Conservation (phyloP, 768 basidiomycete genomes). For the Leccinum sublutescens region DNA sequence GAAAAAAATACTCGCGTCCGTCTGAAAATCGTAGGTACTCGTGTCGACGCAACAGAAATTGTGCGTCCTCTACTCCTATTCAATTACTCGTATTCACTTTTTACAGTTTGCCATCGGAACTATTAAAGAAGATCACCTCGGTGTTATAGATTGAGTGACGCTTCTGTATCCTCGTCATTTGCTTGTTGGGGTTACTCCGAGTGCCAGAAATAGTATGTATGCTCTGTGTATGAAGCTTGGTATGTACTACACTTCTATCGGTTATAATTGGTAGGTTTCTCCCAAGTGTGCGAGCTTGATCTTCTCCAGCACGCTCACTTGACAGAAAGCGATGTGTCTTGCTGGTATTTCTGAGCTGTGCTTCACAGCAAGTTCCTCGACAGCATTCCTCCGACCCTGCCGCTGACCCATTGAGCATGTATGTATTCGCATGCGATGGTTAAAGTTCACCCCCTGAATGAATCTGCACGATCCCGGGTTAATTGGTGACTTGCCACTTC, state of each 20-base stretch:
- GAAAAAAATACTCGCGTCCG: slow-evolving; percentile 91
- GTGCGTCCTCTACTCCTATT: slow-evolving; percentile 45
- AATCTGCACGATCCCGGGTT: too few relatives aligned
- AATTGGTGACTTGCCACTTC: too few relatives aligned
- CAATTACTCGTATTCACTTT: slow-evolving; percentile 3
- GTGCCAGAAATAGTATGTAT: not conserved
- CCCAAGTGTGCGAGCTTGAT: too few relatives aligned
- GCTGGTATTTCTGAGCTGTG: too few relatives aligned
- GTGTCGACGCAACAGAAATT: slow-evolving; percentile 97
- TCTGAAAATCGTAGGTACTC: slow-evolving; percentile 96
- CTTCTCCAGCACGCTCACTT: too few relatives aligned
- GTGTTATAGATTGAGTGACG: slow-evolving; percentile 70
- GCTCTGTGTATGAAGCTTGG: too few relatives aligned
- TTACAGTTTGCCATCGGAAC: slow-evolving; percentile 92
- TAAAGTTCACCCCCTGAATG: too few relatives aligned
- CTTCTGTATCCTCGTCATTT: not conserved
- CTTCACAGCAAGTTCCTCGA: too few relatives aligned
- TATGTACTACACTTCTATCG: not conserved
- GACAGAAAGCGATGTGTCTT: too few relatives aligned
- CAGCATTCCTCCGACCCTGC: too few relatives aligned
- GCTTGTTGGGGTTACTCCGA: not conserved
- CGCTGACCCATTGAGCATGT: too few relatives aligned
- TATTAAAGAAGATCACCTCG: slow-evolving; percentile 97
- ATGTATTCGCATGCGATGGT: too few relatives aligned
- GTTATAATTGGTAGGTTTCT: not conserved